Conservation (phyloP, 306 rosid species). For the Sphenostylis stenocarpa region DNA sequence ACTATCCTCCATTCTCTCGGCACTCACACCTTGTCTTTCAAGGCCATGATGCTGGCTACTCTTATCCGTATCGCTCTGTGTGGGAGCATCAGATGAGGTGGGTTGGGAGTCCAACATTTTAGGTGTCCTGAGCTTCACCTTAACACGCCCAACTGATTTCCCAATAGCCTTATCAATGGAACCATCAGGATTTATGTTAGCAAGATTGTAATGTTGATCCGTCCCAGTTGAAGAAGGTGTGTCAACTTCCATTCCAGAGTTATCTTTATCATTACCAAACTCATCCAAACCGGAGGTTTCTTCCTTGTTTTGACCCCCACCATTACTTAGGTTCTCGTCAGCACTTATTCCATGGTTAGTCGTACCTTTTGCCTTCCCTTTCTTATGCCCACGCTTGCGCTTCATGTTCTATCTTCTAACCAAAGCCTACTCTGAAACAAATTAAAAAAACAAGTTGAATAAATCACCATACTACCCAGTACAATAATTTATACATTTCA, state of each 20-base stretch:
- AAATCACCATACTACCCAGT: conserved; percentile 26
- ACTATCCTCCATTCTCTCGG: conserved; percentile 75
- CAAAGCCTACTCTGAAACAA: conserved; percentile 14
- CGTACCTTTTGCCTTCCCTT: conserved; percentile 57
- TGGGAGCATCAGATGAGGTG: conserved; percentile 69
- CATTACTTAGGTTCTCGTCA: conserved; percentile 26
- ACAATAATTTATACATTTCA: background rate
- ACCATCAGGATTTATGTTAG: conserved; percentile 65
- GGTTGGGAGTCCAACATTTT: conserved; percentile 66
- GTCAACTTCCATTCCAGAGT: conserved; percentile 74
- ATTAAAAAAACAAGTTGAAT: conserved; percentile 14
- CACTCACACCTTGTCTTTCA: conserved; percentile 48
- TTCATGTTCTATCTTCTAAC: conserved; percentile 55
- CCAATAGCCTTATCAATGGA: conserved; percentile 50
- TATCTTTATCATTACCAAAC: conserved; percentile 39
- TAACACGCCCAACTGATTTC: conserved; percentile 75
- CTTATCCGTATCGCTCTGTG: conserved; percentile 85
- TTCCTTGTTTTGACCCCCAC: conserved; percentile 31
- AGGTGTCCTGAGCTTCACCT: conserved; percentile 79
- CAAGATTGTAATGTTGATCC: conserved; percentile 64
- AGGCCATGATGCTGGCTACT: conserved; percentile 73
- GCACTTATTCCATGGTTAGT: conserved; percentile 28
- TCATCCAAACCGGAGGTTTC: conserved; percentile 59
- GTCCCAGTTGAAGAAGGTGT: conserved; percentile 85
- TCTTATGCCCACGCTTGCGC: conserved; percentile 87